These are phyloP conservation scores for Paramecium pentaurelia DNA, from an alignment of 73 alveolate species.

Conservation along the genomic window DNA sequence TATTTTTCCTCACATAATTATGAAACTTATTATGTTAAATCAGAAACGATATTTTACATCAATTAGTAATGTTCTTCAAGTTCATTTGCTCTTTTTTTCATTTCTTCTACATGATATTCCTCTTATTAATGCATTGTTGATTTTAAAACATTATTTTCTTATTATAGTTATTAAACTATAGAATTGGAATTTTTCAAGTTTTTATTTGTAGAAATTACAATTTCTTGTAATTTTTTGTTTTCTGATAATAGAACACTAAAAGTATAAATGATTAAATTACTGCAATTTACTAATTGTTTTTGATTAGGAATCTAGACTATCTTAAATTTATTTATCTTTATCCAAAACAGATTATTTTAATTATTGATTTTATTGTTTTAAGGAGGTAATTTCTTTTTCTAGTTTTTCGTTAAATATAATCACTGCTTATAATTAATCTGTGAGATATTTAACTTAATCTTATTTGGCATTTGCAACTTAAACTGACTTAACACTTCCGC, in stretches of 20 bases:
- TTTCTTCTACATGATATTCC: conserved; percentile 36
- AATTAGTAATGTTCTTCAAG: conserved; percentile 41
- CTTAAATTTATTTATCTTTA: background rate
- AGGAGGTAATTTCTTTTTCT: background rate
- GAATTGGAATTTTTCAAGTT: background rate
- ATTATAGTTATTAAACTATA: background rate
- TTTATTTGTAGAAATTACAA: conserved; percentile 6
- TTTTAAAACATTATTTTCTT: background rate
- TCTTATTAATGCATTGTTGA: background rate
- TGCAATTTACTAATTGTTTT: background rate
- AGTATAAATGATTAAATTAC: background rate
- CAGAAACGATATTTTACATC: background rate
- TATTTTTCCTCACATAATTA: conserved; percentile 41
- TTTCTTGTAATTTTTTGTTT: conserved; percentile 18
- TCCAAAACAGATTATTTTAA: background rate
- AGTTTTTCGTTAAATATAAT: conserved; percentile 12
- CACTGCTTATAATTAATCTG: conserved; percentile 30
- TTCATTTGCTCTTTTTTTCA: conserved; percentile 32
- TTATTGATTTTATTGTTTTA: background rate
- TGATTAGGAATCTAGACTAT: background rate
- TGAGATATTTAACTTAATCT: conserved; percentile 20
- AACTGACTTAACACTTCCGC: conserved; percentile 31
- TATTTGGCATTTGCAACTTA: conserved; percentile 6
- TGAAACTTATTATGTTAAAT: conserved; percentile 20
- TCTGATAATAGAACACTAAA: conserved; percentile 5